Conservation (phyloP, 371 early-diverging fungal species). For the Mortierella sp. region DNA sequence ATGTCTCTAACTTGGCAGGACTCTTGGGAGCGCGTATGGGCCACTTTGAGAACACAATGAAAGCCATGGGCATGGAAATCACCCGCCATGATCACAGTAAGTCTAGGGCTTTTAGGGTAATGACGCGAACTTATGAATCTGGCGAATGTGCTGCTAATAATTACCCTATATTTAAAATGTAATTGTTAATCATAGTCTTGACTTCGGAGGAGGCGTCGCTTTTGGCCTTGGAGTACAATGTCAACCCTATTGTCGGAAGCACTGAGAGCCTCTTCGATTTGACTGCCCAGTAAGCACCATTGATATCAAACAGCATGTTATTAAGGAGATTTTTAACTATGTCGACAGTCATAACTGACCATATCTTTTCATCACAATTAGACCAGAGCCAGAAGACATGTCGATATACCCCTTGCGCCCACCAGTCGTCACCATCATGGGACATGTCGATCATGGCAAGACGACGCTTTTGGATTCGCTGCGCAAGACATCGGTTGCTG, state of each 20-base stretch:
- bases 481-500: constrained; percentile 92
- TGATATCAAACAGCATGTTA: background rate
- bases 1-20: constrained; percentile 84
- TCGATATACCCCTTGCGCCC: constrained; percentile 81
- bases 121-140: constrained; percentile 45
- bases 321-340: background rate
- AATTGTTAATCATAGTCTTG: constrained; percentile 68
- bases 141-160: constrained; percentile 16
- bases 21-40: constrained; percentile 84
- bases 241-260: constrained; percentile 84
- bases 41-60: constrained; percentile 79
- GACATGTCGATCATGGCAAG: constrained; percentile 99
- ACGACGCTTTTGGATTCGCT: constrained; percentile 97
- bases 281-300: constrained; percentile 26
- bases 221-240: constrained; percentile 88
- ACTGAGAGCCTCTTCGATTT: constrained; percentile 57
- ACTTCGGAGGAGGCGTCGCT: constrained; percentile 88
- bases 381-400: constrained; percentile 79
- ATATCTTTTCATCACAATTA: constrained; percentile 34
- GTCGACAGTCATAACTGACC: background rate
- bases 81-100: constrained; percentile 76
- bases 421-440: constrained; percentile 98
- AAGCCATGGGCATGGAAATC: constrained; percentile 82
- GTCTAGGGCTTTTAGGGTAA: constrained; percentile 6
- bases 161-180: background rate